phyloP scores from a whole-genome alignment of 106 monocot genomes.

The Dendrobium chrysotoxum region DNA sequence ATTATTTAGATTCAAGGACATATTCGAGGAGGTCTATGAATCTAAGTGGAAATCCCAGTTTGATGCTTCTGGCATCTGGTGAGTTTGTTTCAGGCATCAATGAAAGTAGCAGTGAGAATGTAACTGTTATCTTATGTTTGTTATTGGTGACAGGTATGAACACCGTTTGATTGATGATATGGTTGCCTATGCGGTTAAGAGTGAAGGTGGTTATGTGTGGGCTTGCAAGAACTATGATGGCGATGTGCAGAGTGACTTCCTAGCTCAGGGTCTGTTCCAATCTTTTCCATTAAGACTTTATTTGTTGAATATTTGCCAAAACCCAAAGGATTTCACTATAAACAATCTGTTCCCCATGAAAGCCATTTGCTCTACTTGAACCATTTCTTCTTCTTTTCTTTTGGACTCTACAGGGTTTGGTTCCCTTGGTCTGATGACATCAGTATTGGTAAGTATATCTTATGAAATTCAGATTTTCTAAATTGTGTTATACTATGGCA shows the following conservation, averaged over 20 bases:
- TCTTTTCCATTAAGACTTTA: neutral
- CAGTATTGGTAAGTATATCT: constrained; percentile 60
- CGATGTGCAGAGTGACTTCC: constrained; percentile 98
- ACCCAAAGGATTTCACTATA: neutral
- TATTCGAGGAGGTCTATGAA: constrained; percentile 95
- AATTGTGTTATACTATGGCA: neutral
- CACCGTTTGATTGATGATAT: constrained; percentile 98
- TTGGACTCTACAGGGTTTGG: constrained; percentile 71
- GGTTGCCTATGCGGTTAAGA: constrained; percentile 97
- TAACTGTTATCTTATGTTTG: constrained; percentile 5
- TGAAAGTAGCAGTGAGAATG: neutral
- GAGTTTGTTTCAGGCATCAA: neutral
- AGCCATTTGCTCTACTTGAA: constrained; percentile 1
- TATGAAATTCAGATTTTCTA: neutral
- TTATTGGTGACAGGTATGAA: constrained; percentile 66
- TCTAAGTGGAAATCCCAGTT: constrained; percentile 76
- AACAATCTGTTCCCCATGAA: neutral
- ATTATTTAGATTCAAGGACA: constrained; percentile 80
- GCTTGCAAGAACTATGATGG: constrained; percentile 98
- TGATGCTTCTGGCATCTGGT: constrained; percentile 94
- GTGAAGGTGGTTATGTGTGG: constrained; percentile 94
- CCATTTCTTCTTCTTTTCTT: neutral
- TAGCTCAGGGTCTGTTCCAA: constrained; percentile 68
- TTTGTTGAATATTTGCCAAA: neutral
- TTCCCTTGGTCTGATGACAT: constrained; percentile 94